Evolutionary conservation across 768 basidiomycete species (phyloP).

Genomic region (Kwoniella pini): DNA sequence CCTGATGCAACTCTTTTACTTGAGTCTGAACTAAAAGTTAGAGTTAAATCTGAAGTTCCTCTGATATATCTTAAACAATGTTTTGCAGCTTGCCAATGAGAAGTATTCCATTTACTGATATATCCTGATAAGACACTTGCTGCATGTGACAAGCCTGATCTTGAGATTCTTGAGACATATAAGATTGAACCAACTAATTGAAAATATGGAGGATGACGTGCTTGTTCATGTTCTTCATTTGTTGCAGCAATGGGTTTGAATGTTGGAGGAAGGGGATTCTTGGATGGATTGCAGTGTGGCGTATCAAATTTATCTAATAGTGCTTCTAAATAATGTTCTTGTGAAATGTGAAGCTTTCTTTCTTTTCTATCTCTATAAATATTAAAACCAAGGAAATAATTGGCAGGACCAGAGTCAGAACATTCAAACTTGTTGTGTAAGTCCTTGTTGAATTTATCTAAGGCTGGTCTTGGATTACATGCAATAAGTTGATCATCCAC

Average conservation of each 20-base stretch:
- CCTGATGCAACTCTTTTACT: slow-evolving; percentile 48
- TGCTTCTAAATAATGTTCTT: slow-evolving; percentile 16
- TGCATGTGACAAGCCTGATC: slow-evolving; percentile 8
- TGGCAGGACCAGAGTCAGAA: slow-evolving; percentile 8
- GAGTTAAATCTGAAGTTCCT: slow-evolving; percentile 22
- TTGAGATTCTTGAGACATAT: slow-evolving; percentile 16
- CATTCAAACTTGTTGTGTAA: slow-evolving; percentile 13
- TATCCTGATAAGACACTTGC: slow-evolving; percentile 11
- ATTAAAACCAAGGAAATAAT: slow-evolving; percentile 43
- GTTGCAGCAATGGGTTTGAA: slow-evolving; percentile 8
- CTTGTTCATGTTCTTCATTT: neutral
- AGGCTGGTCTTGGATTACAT: slow-evolving; percentile 2
- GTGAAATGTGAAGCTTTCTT: slow-evolving; percentile 21
- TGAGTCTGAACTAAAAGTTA: slow-evolving; percentile 19
- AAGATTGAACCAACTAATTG: slow-evolving; percentile 18
- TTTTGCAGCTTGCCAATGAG: slow-evolving; percentile 28
- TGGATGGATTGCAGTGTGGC: slow-evolving; percentile 6
- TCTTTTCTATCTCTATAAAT: slow-evolving; percentile 33
- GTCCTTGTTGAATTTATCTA: slow-evolving; percentile 8
- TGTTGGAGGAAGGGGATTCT: neutral
- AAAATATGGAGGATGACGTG: slow-evolving; percentile 7
- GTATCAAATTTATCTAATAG: slow-evolving; percentile 16
- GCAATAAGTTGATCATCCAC: slow-evolving; percentile 27
- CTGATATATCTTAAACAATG: slow-evolving; percentile 35
- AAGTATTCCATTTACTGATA: slow-evolving; percentile 21